Evolutionary conservation across 23 red algal species (phyloP).

Genomic region (Gracilaria domingensis): DNA sequence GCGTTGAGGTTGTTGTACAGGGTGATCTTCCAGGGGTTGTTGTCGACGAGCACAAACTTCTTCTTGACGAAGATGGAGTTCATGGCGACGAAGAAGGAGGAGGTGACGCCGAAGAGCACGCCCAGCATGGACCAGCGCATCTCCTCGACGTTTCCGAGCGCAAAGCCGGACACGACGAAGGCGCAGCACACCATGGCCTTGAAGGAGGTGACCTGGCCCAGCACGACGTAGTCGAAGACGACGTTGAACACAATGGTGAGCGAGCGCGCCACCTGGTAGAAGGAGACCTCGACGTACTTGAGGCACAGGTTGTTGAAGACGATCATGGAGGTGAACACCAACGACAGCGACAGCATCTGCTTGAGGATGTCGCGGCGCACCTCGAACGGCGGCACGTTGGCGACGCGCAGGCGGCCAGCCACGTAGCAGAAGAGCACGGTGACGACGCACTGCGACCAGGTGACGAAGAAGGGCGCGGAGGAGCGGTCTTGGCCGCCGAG

Average conservation of each 20-base stretch:
- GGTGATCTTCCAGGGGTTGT: conserved; percentile 98
- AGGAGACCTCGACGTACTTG: conserved; percentile 95
- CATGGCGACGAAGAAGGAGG: conserved; percentile 96
- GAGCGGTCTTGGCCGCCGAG: conserved; percentile 65
- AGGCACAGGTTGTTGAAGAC: conserved; percentile 96
- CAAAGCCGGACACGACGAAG: conserved; percentile 85
- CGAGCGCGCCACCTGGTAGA: conserved; percentile 97
- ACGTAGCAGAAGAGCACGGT: conserved; percentile 81
- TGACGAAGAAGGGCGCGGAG: conserved; percentile 93
- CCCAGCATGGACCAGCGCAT: conserved; percentile 94
- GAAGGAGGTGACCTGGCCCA: conserved; percentile 90
- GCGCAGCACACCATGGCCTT: conserved; percentile 81
- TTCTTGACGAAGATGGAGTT: conserved; percentile 99
- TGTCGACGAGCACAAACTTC: conserved; percentile 93
- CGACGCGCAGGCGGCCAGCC: conserved; percentile 57
- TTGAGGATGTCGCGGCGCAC: conserved; percentile 63
- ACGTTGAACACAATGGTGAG: conserved; percentile 98
- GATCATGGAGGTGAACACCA: conserved; percentile 94
- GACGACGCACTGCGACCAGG: conserved; percentile 95
- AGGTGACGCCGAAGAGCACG: conserved; percentile 87
- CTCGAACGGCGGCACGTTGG: conserved; percentile 85
- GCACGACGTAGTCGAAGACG: conserved; percentile 87
- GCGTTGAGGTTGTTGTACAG: conserved; percentile 98
- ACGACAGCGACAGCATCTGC: conserved; percentile 88
- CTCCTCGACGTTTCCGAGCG: conserved; percentile 89